Evolutionary conservation across 305 asterid species (phyloP).

Genomic region (Fraxinus angustifolia): DNA sequence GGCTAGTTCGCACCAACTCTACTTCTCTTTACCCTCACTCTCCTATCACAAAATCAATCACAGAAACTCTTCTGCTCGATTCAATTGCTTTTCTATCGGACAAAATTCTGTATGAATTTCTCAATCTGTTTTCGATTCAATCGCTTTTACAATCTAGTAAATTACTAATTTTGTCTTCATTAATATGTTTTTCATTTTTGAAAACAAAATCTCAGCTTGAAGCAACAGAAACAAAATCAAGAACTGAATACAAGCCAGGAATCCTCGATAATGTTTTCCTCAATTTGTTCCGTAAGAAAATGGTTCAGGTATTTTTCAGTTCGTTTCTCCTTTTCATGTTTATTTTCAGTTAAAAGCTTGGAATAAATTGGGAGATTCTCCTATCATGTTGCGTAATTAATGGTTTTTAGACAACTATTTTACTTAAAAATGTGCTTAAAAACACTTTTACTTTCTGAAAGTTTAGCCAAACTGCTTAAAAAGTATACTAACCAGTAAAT

Average conservation of each 20-base stretch:
- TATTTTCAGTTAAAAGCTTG: not conserved
- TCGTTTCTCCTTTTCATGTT: not conserved
- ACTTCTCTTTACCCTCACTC: not conserved
- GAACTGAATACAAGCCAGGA: slow-evolving; percentile 49
- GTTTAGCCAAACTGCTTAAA: not conserved
- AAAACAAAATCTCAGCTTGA: slow-evolving; percentile 25
- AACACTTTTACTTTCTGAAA: not conserved
- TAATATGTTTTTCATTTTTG: not conserved
- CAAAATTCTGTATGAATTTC: slow-evolving; percentile 26
- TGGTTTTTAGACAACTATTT: not conserved
- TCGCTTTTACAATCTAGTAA: not conserved
- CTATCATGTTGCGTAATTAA: not conserved
- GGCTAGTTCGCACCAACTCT: not conserved
- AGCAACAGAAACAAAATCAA: slow-evolving; percentile 31
- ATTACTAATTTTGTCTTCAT: not conserved
- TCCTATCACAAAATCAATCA: not conserved
- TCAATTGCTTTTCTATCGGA: slow-evolving; percentile 33
- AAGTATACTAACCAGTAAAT: not conserved
- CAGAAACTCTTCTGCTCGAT: slow-evolving; percentile 22
- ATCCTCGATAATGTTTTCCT: slow-evolving; percentile 53
- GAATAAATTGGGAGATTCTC: not conserved
- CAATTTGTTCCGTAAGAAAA: slow-evolving; percentile 59
- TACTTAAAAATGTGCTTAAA: not conserved
- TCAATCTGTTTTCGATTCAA: not conserved
- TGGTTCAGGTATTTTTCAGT: slow-evolving; percentile 50